Evolutionary conservation across 495 filamentous ascomycete species (phyloP).

Genomic region (Penicillium salamii): DNA sequence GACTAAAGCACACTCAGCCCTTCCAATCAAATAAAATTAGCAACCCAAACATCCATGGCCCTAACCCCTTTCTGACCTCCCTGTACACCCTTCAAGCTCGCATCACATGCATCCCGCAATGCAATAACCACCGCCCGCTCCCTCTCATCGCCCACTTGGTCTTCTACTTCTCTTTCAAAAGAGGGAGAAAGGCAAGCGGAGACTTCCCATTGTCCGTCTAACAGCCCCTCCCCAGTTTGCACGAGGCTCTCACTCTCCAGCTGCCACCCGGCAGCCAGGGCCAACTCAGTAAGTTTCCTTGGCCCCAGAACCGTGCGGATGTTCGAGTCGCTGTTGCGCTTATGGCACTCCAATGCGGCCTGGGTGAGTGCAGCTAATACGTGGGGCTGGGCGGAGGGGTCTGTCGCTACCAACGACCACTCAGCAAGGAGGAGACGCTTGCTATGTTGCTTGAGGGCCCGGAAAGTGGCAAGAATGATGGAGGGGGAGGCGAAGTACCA

Average conservation of each 20-base stretch:
- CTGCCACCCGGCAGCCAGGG: conserved; percentile 23
- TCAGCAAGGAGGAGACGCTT: conserved; percentile 38
- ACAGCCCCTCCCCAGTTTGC: conserved; percentile 28
- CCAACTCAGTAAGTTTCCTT: conserved; percentile 26
- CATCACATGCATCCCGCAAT: conserved; percentile 32
- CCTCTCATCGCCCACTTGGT: conserved; percentile 28
- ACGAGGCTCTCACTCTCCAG: conserved; percentile 29
- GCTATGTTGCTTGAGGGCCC: conserved; percentile 27
- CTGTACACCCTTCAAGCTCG: conserved; percentile 23
- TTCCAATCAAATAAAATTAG: conserved; percentile 28
- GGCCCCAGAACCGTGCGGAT: conserved; percentile 42
- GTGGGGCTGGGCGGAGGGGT: conserved; percentile 22
- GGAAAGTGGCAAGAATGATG: conserved; percentile 29
- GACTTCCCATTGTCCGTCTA: conserved; percentile 49
- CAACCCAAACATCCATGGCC: conserved; percentile 51
- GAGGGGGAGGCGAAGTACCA: conserved; percentile 45
- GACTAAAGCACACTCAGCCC: background rate
- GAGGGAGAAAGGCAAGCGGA: conserved; percentile 26
- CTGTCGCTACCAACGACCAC: conserved; percentile 29
- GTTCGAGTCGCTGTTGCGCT: conserved; percentile 31
- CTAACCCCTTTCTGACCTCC: conserved; percentile 33
- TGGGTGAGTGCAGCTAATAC: conserved; percentile 23
- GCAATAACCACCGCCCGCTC: conserved; percentile 31
- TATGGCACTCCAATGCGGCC: conserved; percentile 23
- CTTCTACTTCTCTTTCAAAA: conserved; percentile 24